Evolutionary conservation across 305 asterid genomes (phyloP).

Genomic region (Euphrasia arctica): DNA sequence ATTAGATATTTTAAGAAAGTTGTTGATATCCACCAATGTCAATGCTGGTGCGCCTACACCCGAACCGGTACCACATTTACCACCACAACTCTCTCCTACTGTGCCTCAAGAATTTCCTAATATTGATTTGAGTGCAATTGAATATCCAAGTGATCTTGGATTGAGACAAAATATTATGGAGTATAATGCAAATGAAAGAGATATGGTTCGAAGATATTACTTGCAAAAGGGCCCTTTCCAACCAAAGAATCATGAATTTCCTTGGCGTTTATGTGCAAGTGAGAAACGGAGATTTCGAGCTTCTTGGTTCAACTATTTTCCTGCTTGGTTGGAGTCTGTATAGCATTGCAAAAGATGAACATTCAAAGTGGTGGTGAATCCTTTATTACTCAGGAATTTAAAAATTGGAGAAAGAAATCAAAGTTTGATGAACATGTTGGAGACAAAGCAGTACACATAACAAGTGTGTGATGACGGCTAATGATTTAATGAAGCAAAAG

Average conservation of each 20-base stretch:
- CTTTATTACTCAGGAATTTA: neutral
- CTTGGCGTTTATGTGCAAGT: neutral
- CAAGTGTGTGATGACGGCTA: neutral
- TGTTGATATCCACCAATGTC: no score
- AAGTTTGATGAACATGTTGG: neutral
- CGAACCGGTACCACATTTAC: no score
- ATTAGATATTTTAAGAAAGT: no score
- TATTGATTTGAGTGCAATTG: no score
- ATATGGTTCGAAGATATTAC: neutral
- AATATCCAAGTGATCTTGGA: neutral
- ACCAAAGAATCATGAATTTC: neutral
- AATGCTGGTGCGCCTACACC: no score
- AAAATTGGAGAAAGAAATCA: neutral
- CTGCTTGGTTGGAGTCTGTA: neutral
- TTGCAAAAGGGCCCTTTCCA: neutral
- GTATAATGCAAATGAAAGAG: neutral
- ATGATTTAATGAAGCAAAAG: neutral
- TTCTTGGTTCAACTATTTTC: neutral
- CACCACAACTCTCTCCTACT: no score
- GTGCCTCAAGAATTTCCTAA: no score
- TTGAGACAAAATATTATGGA: neutral
- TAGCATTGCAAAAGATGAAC: neutral
- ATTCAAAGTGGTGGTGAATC: neutral
- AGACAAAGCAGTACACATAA: neutral
- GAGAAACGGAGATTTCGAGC: neutral